Conservation (phyloP, 2,329 filamentous ascomycete species). For the Pseudocercospora vitis region DNA sequence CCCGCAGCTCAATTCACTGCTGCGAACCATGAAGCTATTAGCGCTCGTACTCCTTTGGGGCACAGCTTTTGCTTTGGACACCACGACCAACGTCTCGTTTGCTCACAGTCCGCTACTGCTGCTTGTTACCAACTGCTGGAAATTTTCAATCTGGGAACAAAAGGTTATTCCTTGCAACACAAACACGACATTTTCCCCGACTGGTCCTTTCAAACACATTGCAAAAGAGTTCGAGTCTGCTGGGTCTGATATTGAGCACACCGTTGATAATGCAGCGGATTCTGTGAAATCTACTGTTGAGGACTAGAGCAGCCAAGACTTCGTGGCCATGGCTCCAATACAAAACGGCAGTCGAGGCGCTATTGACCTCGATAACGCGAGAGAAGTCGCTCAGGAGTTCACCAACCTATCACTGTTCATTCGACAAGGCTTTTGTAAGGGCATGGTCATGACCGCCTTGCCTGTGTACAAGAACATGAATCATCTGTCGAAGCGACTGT, state of each 20-base stretch:
- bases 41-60: not conserved
- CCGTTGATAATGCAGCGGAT: too few species aligned
- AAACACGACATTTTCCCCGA: not conserved
- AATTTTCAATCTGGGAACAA: not conserved
- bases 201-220: not conserved
- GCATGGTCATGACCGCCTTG: conserved; percentile 7
- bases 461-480: conserved; percentile 13
- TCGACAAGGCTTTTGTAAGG: conserved; percentile 16
- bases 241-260: too few species aligned
- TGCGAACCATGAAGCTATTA: not conserved
- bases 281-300: not conserved
- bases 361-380: not conserved
- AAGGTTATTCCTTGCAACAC: not conserved
- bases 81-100: not conserved
- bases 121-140: not conserved
- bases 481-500: conserved; percentile 7
- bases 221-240: not conserved
- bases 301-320: too few species aligned
- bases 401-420: conserved; percentile 19
- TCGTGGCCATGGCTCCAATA: not conserved
- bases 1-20: not conserved
- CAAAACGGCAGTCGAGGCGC: not conserved
- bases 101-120: not conserved
- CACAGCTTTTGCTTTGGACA: not conserved
- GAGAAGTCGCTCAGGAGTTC: conserved; percentile 15